These are phyloP conservation scores for Mucor saturninus DNA, from an alignment of 371 early-diverging fungal genomes.

Conservation along the genomic window DNA sequence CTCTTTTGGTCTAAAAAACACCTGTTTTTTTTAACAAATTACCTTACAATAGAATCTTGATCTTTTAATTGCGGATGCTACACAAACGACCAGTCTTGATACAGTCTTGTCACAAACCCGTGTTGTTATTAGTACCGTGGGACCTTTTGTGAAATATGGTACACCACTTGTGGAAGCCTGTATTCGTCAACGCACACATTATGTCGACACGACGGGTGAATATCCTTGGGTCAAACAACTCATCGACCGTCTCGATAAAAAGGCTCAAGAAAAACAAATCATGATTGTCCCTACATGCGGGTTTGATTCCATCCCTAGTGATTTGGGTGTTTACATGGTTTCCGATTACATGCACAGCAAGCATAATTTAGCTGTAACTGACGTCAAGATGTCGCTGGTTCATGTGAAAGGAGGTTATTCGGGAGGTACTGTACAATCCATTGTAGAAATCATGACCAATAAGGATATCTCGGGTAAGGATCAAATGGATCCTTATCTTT, in stretches of 20 bases:
- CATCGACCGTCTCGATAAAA: slow-evolving; percentile 68
- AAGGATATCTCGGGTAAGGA: slow-evolving; percentile 4
- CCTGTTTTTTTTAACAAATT: neutral
- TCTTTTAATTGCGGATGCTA: slow-evolving; percentile 27
- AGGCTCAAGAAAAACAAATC: slow-evolving; percentile 68
- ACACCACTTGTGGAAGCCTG: slow-evolving; percentile 83
- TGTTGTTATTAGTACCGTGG: slow-evolving; percentile 84
- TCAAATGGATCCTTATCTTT: slow-evolving; percentile 47
- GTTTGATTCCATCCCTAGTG: slow-evolving; percentile 90
- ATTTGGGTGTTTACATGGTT: slow-evolving; percentile 64
- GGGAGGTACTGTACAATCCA: slow-evolving; percentile 67
- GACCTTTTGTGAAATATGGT: slow-evolving; percentile 63
- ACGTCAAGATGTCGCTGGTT: slow-evolving; percentile 64
- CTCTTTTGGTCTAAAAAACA: neutral
- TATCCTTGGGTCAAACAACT: slow-evolving; percentile 69
- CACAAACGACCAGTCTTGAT: slow-evolving; percentile 23
- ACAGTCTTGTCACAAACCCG: slow-evolving; percentile 62
- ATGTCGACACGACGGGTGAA: slow-evolving; percentile 94
- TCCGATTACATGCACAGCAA: slow-evolving; percentile 56
- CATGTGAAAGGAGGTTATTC: slow-evolving; percentile 55
- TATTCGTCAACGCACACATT: slow-evolving; percentile 81
- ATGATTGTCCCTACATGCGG: slow-evolving; percentile 87
- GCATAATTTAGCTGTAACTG: slow-evolving; percentile 50
- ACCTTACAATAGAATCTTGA: slow-evolving; percentile 13
- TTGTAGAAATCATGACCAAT: slow-evolving; percentile 35